Conservation (phyloP, 2,329 filamentous ascomycete species). For the Canariomyces notabilis region DNA sequence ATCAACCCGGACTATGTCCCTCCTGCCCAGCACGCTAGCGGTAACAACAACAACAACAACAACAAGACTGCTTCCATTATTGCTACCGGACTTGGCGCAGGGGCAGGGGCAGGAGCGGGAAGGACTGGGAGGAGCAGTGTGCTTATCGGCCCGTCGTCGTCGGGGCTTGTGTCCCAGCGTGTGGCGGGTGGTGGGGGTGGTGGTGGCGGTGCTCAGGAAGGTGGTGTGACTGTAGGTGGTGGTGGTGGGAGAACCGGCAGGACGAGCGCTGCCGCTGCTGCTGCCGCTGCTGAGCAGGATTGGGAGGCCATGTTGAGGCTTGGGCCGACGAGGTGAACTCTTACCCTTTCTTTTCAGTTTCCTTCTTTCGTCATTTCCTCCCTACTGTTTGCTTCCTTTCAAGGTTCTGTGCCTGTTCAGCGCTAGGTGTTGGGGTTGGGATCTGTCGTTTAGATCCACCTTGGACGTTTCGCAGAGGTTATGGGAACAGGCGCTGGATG, state of each 20-base stretch:
- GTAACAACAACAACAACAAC: too few relatives aligned
- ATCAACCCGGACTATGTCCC: conserved; percentile 25
- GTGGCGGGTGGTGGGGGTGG: background rate
- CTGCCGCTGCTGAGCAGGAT: conserved; percentile 27
- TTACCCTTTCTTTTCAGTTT: conserved; percentile 45
- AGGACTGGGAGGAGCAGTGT: too few relatives aligned
- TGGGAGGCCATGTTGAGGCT: conserved; percentile 27
- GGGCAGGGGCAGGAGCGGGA: background rate
- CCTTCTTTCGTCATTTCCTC: background rate
- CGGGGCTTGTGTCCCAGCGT: too few relatives aligned
- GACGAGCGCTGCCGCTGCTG: too few relatives aligned
- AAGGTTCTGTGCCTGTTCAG: too few relatives aligned
- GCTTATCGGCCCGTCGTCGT: too few relatives aligned
- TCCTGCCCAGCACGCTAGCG: too few relatives aligned
- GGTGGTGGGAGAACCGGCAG: too few relatives aligned
- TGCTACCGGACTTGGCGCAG: too few relatives aligned
- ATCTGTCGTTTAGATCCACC: background rate
- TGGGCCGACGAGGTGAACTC: conserved; percentile 50
- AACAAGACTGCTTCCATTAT: too few relatives aligned
- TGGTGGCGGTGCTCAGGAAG: conserved; percentile 1
- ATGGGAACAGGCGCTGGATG: background rate
- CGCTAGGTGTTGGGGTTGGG: background rate
- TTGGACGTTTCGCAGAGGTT: background rate
- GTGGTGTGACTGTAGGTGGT: too few relatives aligned
- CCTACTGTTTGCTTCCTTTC: background rate